Conservation (phyloP, 352 stramenopile species). For the Thraustochytrium sp. region DNA sequence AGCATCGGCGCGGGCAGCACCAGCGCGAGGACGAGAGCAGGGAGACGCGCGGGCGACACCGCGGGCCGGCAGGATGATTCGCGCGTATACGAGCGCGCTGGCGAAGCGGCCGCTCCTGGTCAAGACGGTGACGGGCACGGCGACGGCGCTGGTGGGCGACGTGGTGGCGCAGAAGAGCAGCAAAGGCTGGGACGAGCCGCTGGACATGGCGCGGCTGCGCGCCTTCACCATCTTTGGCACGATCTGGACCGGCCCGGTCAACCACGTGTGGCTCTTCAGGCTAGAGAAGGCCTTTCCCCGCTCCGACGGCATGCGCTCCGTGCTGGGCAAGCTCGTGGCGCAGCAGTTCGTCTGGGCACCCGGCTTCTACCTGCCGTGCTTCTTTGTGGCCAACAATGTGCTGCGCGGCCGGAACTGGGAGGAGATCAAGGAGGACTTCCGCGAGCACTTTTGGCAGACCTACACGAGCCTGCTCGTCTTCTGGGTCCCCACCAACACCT, state of each 20-base stretch:
- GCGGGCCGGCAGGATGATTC: not conserved
- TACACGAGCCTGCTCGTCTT: slow-evolving; percentile 2
- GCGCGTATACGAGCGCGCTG: slow-evolving; percentile 23
- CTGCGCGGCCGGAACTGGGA: not conserved
- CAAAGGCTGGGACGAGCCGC: not conserved
- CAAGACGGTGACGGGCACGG: not conserved
- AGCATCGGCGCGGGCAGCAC: too few species aligned
- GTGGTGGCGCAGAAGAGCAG: not conserved
- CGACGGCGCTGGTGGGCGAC: not conserved
- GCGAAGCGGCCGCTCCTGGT: not conserved
- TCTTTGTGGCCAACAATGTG: not conserved
- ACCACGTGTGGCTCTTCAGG: not conserved
- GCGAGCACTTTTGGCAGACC: not conserved
- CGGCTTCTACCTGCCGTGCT: slow-evolving; percentile 5
- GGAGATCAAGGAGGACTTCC: not conserved
- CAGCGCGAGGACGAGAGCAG: too few species aligned
- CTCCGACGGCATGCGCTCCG: not conserved
- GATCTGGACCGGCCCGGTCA: slow-evolving; percentile 28
- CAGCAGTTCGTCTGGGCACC: not conserved
- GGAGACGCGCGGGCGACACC: too few species aligned
- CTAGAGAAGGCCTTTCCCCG: not conserved
- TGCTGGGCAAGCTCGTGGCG: not conserved
- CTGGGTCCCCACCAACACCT: not conserved
- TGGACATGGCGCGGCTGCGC: not conserved
- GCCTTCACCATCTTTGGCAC: slow-evolving; percentile 17